Conservation (phyloP, 495 filamentous ascomycete genomes). For the Xylaria bambusicola region DNA sequence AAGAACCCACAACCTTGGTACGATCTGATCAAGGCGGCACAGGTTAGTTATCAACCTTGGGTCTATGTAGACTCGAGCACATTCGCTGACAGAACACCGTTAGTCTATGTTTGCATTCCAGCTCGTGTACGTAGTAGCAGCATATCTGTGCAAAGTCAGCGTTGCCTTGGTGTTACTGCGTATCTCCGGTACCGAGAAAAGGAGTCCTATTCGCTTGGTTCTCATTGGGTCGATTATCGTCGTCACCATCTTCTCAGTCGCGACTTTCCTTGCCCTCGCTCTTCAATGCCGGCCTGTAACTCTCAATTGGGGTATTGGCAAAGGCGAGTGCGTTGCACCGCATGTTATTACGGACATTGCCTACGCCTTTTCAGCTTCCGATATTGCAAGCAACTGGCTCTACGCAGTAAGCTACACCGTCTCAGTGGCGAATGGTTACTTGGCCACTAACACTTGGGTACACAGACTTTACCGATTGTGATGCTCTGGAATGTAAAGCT, state of each 20-base stretch:
- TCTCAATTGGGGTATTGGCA: constrained; percentile 14
- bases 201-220: constrained; percentile 7
- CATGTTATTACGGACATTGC: constrained; percentile 11
- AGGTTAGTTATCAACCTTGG: constrained; percentile 6
- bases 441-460: not conserved
- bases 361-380: constrained; percentile 13
- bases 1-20: constrained; percentile 1
- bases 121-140: constrained; percentile 11
- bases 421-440: too few relatives aligned
- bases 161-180: constrained; percentile 14
- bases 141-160: constrained; percentile 14
- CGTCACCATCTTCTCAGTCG: constrained; percentile 8
- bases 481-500: constrained; percentile 15
- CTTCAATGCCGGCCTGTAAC: constrained; percentile 12
- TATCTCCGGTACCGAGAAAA: constrained; percentile 9
- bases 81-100: not conserved
- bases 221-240: constrained; percentile 1
- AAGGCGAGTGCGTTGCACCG: constrained; percentile 7
- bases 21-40: constrained; percentile 6
- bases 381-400: constrained; percentile 17
- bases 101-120: constrained; percentile 14
- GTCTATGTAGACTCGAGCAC: not conserved
- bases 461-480: constrained; percentile 6
- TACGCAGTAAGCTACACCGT: constrained; percentile 12
- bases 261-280: constrained; percentile 12